Evolutionary conservation across 2,329 filamentous ascomycete species (phyloP), one percentile per base, ranked within the genome.

Genomic region (Emergomyces orientalis): DNA sequence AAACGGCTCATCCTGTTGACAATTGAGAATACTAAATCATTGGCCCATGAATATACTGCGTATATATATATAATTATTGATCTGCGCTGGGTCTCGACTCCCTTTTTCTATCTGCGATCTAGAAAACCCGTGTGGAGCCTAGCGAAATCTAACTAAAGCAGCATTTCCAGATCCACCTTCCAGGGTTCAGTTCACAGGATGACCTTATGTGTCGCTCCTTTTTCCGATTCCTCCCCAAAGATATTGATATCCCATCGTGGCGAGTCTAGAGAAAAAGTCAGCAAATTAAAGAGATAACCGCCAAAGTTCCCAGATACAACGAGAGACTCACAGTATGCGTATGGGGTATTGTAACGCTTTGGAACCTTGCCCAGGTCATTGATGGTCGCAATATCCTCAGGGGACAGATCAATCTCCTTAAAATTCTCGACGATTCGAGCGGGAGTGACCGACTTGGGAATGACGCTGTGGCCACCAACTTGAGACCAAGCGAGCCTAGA

Each of bases 241-340:
- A 85, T 77, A 73, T 86, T 76, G 65, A 86, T 79, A 65, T 82
- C 75, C 84, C 84, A 86, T 65, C 77, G 77, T 47, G 81, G 81
- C 65, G 76, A 75, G 72, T 84, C 77, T 80, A 61, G 2, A 62
- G 45, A 51, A 66, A 2, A 49, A 25, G 32, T 56, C 27, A 30
- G 34, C 57, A 22, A 27, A 22, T 41, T 27, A 60, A 25, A 19
- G 25, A 13, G 25, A 65, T 59, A 67, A 58, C 32, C 5, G 63
- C 32, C n/a, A 9, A 32, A 60, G 30, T 14, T 17, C 5, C 30
- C 8, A 41, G 27, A 25, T 13, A 32, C 17, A 54, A 17, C 13
- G 8, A 25, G 45, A 22, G 11, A 70, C 68, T n/a, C 66, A 70
- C 68, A 74, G 17, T 70, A 69, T 63, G 63, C 47, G 58, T 70